These are phyloP conservation scores for Pezicula carpinea DNA, from an alignment of 2,329 filamentous ascomycete species.

Conservation along the genomic window DNA sequence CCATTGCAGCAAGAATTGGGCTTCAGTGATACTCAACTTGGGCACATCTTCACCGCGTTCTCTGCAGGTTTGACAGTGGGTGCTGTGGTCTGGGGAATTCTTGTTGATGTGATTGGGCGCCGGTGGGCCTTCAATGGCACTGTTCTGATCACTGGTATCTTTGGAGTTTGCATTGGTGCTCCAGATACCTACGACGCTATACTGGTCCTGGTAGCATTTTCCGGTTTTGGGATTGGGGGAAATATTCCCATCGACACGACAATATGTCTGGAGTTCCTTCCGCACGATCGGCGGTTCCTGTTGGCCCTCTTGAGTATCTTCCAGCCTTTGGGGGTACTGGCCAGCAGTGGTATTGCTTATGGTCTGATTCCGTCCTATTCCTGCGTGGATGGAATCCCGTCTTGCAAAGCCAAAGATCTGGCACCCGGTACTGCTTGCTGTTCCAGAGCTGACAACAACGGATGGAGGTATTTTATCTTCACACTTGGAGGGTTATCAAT, in stretches of 20 bases:
- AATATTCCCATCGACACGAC: slow-evolving; percentile 27
- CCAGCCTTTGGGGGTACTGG: slow-evolving; percentile 22
- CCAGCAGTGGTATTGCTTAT: slow-evolving; percentile 20
- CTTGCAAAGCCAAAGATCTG: slow-evolving; percentile 6
- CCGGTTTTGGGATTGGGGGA: slow-evolving; percentile 23
- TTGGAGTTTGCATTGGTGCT: slow-evolving; percentile 16
- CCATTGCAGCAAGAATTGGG: slow-evolving; percentile 18
- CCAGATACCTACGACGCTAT: slow-evolving; percentile 15
- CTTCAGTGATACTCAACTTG: slow-evolving; percentile 12
- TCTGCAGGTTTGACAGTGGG: slow-evolving; percentile 17
- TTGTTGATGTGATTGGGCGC: slow-evolving; percentile 20
- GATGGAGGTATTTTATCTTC: slow-evolving; percentile 55
- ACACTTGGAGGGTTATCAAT: slow-evolving; percentile 49
- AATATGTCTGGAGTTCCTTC: slow-evolving; percentile 20
- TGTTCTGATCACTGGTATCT: slow-evolving; percentile 14
- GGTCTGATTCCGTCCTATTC: slow-evolving; percentile 16
- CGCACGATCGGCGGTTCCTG: slow-evolving; percentile 19
- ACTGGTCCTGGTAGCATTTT: slow-evolving; percentile 13
- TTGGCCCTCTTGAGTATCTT: slow-evolving; percentile 21
- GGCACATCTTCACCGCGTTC: slow-evolving; percentile 16
- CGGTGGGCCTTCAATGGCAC: slow-evolving; percentile 23
- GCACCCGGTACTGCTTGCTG: slow-evolving; percentile 25
- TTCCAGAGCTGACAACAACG: slow-evolving; percentile 43
- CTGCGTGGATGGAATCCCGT: slow-evolving; percentile 11
- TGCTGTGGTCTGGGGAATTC: slow-evolving; percentile 18